These are phyloP conservation scores for Alternaria brassicae DNA, from an alignment of 2,329 filamentous ascomycete species.

Conservation along the genomic window DNA sequence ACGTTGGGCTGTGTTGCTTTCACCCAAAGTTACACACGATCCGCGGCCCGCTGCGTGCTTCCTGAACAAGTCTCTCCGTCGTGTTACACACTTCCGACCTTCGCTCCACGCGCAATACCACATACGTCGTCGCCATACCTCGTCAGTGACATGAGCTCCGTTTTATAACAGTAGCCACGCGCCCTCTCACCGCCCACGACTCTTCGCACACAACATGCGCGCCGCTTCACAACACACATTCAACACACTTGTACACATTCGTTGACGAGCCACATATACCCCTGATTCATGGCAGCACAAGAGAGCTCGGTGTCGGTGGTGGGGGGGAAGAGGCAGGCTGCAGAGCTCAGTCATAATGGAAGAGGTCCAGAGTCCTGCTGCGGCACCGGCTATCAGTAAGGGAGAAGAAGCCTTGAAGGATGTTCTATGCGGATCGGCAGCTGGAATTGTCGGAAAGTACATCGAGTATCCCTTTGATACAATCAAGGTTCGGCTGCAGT, in stretches of 20 bases:
- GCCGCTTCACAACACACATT: conserved; percentile 24
- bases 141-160: conserved; percentile 25
- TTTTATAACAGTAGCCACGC: conserved; percentile 30
- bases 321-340: conserved; percentile 38
- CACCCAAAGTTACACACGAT: conserved; percentile 29
- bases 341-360: conserved; percentile 28
- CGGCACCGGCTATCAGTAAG: conserved; percentile 47
- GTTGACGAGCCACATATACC: conserved; percentile 6
- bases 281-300: conserved; percentile 40
- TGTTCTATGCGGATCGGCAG: conserved; percentile 86
- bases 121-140: conserved; percentile 10
- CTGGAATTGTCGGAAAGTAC: conserved; percentile 90
- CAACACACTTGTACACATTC: conserved; percentile 12
- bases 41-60: conserved; percentile 29
- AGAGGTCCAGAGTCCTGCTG: conserved; percentile 21
- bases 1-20: conserved; percentile 35
- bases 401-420: conserved; percentile 79
- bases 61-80: conserved; percentile 27
- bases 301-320: conserved; percentile 41
- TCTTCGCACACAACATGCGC: conserved; percentile 34
- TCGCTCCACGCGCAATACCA: conserved; percentile 21
- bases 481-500: conserved; percentile 94
- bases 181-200: conserved; percentile 42
- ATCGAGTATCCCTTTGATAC: conserved; percentile 99
- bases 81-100: conserved; percentile 25